Conservation (phyloP, 2,329 filamentous ascomycete species). For the Aureobasidium sp. region DNA sequence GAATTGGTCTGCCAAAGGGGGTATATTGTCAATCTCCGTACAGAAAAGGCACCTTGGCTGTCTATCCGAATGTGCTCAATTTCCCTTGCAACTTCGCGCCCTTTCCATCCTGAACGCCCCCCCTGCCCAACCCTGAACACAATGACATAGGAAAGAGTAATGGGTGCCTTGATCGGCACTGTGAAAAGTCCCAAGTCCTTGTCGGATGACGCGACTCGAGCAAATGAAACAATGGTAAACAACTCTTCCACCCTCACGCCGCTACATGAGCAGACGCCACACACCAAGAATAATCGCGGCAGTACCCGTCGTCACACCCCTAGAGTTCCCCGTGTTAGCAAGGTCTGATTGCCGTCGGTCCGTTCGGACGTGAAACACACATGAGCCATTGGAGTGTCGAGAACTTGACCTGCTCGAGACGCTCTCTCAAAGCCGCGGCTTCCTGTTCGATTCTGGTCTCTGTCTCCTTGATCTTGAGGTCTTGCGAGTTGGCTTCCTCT, state of each 20-base stretch:
- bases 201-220: not conserved
- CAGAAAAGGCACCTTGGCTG: not conserved
- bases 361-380: slow-evolving; percentile 48
- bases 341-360: not conserved
- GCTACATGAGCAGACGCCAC: slow-evolving; percentile 58
- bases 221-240: slow-evolving; percentile 6
- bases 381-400: slow-evolving; percentile 97
- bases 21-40: slow-evolving; percentile 5
- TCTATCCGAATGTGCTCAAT: slow-evolving; percentile 9
- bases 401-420: slow-evolving; percentile 96
- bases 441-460: slow-evolving; percentile 98
- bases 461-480: slow-evolving; percentile 97
- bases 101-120: not conserved
- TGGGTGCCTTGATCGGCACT: not conserved
- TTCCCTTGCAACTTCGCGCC: not conserved
- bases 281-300: slow-evolving; percentile 61
- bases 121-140: not conserved
- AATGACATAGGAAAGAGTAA: slow-evolving; percentile 7
- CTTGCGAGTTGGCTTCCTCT: slow-evolving; percentile 92
- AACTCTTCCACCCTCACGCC: not conserved
- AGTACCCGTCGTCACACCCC: slow-evolving; percentile 60
- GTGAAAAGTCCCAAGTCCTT: not conserved
- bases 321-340: slow-evolving; percentile 23
- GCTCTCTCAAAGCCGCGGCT: slow-evolving; percentile 80
- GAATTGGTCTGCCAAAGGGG: not conserved